phyloP scores from a whole-genome alignment of 805 yeast species.

The Kregervanrija pseudodelftensis region DNA sequence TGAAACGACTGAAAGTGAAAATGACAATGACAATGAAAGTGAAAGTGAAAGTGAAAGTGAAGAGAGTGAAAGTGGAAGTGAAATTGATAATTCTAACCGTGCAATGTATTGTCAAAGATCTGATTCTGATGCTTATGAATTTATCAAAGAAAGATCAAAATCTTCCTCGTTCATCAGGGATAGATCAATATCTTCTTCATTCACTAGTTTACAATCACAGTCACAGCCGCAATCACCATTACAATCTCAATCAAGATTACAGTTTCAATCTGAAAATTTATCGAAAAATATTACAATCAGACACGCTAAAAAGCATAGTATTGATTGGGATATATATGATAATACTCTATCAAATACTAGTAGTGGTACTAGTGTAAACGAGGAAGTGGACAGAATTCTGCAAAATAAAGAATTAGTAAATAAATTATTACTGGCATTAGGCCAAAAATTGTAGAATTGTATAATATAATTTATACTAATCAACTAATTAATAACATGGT shows the following conservation, averaged over 20 bases:
- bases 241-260: not conserved
- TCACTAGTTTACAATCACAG: constrained; percentile 1
- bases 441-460: no score
- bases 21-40: constrained; percentile 5
- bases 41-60: constrained; percentile 7
- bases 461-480: no score
- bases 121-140: constrained; percentile 28
- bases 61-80: constrained; percentile 2
- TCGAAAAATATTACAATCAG: constrained; percentile 7
- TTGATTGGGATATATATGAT: constrained; percentile 14
- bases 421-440: constrained; percentile 7
- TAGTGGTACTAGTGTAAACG: constrained; percentile 7
- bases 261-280: not conserved
- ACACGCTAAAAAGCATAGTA: constrained; percentile 13
- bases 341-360: constrained; percentile 3
- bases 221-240: not conserved
- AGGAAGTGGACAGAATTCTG: constrained; percentile 16
- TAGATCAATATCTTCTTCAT: not conserved
- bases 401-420: constrained; percentile 13
- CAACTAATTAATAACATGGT: no score
- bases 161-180: no score
- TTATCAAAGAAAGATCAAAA: constrained; percentile 5
- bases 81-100: constrained; percentile 5
- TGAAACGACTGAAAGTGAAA: no score
- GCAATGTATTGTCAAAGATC: constrained; percentile 16